Evolutionary conservation across 176 grass and related monocot genomes (phyloP), one percentile per base, ranked within the genome.

Genomic region (Saccharum spontaneum): DNA sequence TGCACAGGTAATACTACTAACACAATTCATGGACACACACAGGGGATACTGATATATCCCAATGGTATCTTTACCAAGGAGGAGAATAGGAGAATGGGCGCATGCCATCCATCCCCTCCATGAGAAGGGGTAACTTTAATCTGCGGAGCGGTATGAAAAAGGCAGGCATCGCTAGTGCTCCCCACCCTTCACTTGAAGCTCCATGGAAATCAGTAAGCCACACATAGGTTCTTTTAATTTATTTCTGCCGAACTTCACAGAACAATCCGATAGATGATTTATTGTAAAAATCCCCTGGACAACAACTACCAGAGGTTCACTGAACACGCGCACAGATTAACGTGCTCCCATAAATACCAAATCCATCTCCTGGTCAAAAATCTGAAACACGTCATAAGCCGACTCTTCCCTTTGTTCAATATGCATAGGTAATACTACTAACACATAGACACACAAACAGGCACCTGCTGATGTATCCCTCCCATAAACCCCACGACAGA

Each of bases 161-260:
- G 85, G 81, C 89, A 84, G 80, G 81, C 89, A 91, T 75, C 49
- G 85, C 81, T 43, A 49, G 44, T 23, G 69, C 68, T 61, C 48
- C 85, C 82, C 34, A 5, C 89, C 71, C 76, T 90, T 84, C 85
- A 90, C 89, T 90, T 62, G 89, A 90, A 84, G 85, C 89, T 87
- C 89, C 85, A 84, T 23, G 10, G 20, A 22, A 30, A 73, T 57
- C 20, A n/a, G 54, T 60, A 60, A 60, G 4, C 33, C 20, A 15
- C 22, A 79, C 18, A 52, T 7, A 4, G 20, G 1, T 31, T 7
- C 0, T 4, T 31, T 70, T 36, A 34, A 8, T 16, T 78, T 6
- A 31, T 24, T 44, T 10, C 24, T 24, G 1, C 10, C 13, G 31
- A 82, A 70, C 22, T 39, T 10, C 6, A 15, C 37, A 22, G 20